Evolutionary conservation across 2,329 filamentous ascomycete genomes (phyloP).

Genomic region (Capronia epimyces): DNA sequence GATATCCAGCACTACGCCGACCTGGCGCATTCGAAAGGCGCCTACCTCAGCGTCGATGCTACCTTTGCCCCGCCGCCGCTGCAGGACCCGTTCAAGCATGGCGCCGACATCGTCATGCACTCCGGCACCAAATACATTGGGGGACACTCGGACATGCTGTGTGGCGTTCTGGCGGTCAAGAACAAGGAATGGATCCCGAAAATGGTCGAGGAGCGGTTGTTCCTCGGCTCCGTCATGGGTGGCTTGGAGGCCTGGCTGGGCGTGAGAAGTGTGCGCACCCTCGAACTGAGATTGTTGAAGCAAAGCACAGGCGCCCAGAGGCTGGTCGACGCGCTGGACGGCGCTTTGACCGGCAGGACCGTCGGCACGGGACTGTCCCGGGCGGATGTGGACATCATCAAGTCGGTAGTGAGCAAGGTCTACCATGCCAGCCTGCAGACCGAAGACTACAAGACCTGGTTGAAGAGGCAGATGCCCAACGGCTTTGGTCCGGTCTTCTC

Average conservation of each 20-base stretch:
- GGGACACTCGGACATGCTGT: slow-evolving; percentile 89
- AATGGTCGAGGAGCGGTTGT: slow-evolving; percentile 64
- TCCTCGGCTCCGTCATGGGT: slow-evolving; percentile 78
- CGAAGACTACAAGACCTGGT: slow-evolving; percentile 61
- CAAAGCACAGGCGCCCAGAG: slow-evolving; percentile 66
- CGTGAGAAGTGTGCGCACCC: slow-evolving; percentile 74
- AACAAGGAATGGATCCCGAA: slow-evolving; percentile 54
- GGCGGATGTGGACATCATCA: slow-evolving; percentile 44
- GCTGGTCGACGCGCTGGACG: slow-evolving; percentile 67
- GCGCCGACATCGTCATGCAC: slow-evolving; percentile 86
- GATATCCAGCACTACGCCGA: slow-evolving; percentile 66
- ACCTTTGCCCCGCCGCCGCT: slow-evolving; percentile 90
- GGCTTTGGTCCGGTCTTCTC: slow-evolving; percentile 88
- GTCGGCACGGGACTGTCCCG: slow-evolving; percentile 36
- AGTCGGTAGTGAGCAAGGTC: slow-evolving; percentile 55
- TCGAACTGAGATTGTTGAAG: slow-evolving; percentile 73
- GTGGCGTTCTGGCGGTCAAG: slow-evolving; percentile 69
- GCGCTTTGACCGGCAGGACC: slow-evolving; percentile 40
- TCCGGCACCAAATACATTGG: slow-evolving; percentile 94
- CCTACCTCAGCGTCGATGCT: slow-evolving; percentile 75
- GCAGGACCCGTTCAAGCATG: slow-evolving; percentile 74
- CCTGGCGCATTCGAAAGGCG: slow-evolving; percentile 66
- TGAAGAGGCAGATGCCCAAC: slow-evolving; percentile 80
- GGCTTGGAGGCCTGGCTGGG: slow-evolving; percentile 89
- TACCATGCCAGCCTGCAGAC: slow-evolving; percentile 76